phyloP scores from a whole-genome alignment of 2,329 filamentous ascomycete species.

The Microthyrium microscopicum region DNA sequence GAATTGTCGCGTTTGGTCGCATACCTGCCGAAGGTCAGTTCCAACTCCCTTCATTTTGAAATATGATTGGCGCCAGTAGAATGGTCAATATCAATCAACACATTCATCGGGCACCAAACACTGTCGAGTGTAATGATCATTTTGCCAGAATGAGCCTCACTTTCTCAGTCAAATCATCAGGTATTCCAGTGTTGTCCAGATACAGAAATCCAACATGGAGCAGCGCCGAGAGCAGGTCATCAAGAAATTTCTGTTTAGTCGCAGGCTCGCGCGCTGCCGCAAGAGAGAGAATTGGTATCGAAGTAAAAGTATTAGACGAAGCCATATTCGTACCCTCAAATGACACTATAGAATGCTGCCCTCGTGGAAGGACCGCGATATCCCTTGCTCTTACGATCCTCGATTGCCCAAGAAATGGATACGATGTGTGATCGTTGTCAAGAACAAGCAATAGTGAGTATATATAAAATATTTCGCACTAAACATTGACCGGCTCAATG shows the following conservation, averaged over 20 bases:
- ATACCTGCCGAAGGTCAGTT: no score
- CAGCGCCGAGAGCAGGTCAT: conserved; percentile 54
- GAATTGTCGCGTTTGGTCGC: conserved; percentile 51
- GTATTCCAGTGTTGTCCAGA: conserved; percentile 61
- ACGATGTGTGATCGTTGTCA: neutral
- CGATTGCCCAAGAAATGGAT: neutral
- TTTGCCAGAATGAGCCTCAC: no score
- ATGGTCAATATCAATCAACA: no score
- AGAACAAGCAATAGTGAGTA: neutral
- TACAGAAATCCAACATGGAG: conserved; percentile 84
- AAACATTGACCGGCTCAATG: neutral
- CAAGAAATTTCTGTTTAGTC: conserved; percentile 57
- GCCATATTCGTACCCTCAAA: neutral
- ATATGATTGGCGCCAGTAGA: no score
- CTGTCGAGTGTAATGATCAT: no score
- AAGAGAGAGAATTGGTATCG: conserved; percentile 64
- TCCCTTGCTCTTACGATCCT: neutral
- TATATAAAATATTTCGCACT: neutral
- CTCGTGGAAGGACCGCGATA: neutral
- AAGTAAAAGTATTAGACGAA: conserved; percentile 56
- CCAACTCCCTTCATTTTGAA: no score
- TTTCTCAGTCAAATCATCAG: conserved; percentile 41
- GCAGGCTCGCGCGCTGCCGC: conserved; percentile 43
- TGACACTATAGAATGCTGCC: neutral
- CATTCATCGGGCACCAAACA: no score